Conservation (phyloP, 768 basidiomycete genomes). For the Tubosaeta sp. region DNA sequence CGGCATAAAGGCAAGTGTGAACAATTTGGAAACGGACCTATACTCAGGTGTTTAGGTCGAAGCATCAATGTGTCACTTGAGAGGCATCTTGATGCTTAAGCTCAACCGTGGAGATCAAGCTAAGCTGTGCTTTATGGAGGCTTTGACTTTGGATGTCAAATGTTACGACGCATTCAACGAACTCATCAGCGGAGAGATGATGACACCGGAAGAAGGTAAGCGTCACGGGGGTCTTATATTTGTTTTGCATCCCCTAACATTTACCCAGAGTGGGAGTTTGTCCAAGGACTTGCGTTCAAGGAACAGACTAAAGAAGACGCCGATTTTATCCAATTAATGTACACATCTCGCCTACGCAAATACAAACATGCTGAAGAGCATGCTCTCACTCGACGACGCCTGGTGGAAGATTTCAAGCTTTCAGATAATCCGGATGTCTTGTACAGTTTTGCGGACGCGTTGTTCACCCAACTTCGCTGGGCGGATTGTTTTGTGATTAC, state of each 20-base stretch:
- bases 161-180: conserved; percentile 96
- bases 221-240: neutral
- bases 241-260: conserved; percentile 4
- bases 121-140: conserved; percentile 95
- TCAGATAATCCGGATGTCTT: conserved; percentile 92
- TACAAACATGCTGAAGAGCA: conserved; percentile 84
- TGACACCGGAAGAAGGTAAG: conserved; percentile 92
- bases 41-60: conserved; percentile 62
- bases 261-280: conserved; percentile 88
- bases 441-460: conserved; percentile 83
- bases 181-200: conserved; percentile 89
- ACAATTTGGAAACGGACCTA: neutral
- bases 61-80: conserved; percentile 94
- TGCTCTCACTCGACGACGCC: conserved; percentile 66
- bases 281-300: conserved; percentile 76
- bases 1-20: conserved; percentile 77
- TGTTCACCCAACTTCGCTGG: conserved; percentile 87
- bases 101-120: conserved; percentile 87
- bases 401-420: conserved; percentile 79
- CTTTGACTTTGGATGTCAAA: conserved; percentile 89
- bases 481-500: conserved; percentile 93
- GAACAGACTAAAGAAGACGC: conserved; percentile 87
- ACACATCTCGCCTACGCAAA: conserved; percentile 88
- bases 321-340: conserved; percentile 88
- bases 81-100: conserved; percentile 92